Base-by-base conservation (phyloP, 495 filamentous ascomycete species). In the Penicillium salamii region DNA sequence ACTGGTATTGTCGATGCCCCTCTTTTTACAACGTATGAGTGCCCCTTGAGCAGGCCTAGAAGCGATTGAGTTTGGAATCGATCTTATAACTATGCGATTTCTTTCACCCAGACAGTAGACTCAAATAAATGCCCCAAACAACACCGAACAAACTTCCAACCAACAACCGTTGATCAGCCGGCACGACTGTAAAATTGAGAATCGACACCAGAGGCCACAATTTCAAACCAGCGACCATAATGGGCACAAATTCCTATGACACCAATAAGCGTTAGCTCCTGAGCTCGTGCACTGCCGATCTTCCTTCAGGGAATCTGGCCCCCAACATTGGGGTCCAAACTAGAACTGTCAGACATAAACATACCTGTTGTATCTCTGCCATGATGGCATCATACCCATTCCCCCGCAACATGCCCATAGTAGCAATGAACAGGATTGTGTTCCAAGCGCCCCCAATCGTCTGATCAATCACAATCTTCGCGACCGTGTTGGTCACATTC, bases 171-270 rank as follows among this genome's bases (percentile, higher is more conserved):
- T 77, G 76, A 55, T 89, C 77, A 14, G 88, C 80, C 6, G 82
- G 88, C 8, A 96, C 72, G 32, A 91, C 73, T 0, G 82, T 78
- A 63, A 87, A 95, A 57, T 88, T 87, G 15, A 91, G 57, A 14
- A 91, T 17, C 42, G 84, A 86, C 12, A 95, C 85, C 28, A 81
- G 53, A 1, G 91, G 91, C 91, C 91, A 96, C 6, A 96, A 68
- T 63, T 83, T 88, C 67, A 82, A 82, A 0, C 88, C 86, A 3
- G 90, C 89, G 23, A 72, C 50, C 36, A 88, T 74, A 45, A 96
- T 67, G 0, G 77, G 72, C 75, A 78, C 82, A 50, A 89, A 89
- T 56, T 90, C 83, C 59, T 76, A 53, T 18, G 14, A 12, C 43
- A n/a, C n/a, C n/a, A n/a, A 23, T 41, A 15, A 49, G 13, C 19